phyloP scores from a whole-genome alignment of 1,284 basidiomycete species.

The Puccinia triticina region DNA sequence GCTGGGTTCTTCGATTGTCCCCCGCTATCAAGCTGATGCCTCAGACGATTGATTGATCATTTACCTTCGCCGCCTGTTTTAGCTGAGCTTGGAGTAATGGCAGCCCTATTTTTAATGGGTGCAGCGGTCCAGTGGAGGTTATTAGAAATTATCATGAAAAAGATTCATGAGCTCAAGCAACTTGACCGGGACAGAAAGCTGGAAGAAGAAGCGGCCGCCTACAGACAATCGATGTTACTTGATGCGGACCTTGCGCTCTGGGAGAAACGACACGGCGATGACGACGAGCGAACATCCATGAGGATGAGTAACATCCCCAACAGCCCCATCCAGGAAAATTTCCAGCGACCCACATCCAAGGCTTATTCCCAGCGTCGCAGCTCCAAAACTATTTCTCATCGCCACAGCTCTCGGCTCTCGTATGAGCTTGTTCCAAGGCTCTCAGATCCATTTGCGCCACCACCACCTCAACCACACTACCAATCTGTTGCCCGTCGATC shows the following conservation, averaged over 20 bases:
- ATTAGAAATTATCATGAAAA: constrained; percentile 39
- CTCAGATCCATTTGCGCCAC: constrained; percentile 1
- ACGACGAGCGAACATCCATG: background rate
- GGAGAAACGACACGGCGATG: constrained; percentile 33
- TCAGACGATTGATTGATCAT: no score
- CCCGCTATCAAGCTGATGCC: no score
- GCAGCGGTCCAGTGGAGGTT: constrained; percentile 42
- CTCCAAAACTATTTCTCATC: background rate
- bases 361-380: background rate
- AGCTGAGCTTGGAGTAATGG: constrained; percentile 50
- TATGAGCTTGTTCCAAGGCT: background rate
- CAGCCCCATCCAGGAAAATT: background rate
- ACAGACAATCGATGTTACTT: constrained; percentile 33
- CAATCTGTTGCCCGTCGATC: background rate
- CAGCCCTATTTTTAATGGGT: constrained; percentile 31
- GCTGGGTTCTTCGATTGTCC: background rate
- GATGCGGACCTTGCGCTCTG: constrained; percentile 28
- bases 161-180: constrained; percentile 27
- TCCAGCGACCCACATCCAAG: background rate
- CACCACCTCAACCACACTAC: background rate
- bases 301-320: background rate
- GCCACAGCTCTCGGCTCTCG: constrained; percentile 5
- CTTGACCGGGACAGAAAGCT: constrained; percentile 20
- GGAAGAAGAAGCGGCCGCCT: constrained; percentile 39
- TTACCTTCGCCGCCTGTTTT: background rate